phyloP scores from a whole-genome alignment of 2,329 filamentous ascomycete species.

The Alternaria rosae region DNA sequence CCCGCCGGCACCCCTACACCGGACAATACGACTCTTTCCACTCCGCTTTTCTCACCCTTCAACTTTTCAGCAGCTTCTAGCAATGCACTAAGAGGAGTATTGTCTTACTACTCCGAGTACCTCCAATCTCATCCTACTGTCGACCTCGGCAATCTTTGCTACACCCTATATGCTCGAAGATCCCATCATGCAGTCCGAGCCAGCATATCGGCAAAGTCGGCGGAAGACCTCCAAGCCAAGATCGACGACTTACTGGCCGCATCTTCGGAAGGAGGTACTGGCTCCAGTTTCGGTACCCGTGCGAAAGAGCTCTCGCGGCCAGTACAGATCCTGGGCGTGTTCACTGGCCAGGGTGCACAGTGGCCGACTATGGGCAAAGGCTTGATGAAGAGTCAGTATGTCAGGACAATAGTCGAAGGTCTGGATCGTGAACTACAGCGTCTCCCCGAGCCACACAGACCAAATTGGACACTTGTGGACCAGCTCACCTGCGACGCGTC shows the following conservation, averaged over 20 bases:
- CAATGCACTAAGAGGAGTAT: background rate
- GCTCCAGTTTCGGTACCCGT: background rate
- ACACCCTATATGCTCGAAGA: background rate
- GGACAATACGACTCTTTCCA: background rate
- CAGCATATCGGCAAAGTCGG: background rate
- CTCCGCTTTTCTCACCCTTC: background rate
- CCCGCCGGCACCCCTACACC: background rate
- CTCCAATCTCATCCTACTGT: background rate
- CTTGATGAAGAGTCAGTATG: background rate
- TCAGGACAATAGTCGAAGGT: background rate
- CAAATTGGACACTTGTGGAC: background rate
- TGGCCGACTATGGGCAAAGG: background rate
- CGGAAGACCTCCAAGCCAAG: background rate
- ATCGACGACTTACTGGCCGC: background rate
- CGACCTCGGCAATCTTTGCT: background rate
- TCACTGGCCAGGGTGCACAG: conserved; percentile 12
- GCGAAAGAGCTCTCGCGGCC: background rate
- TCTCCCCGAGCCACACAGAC: background rate
- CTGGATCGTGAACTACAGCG: background rate
- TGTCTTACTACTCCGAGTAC: background rate
- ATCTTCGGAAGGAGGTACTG: conserved; percentile 18
- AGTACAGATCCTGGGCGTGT: conserved; percentile 5
- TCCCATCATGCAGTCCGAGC: background rate
- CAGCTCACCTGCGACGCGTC: background rate
- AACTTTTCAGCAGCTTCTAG: background rate